Percentiles rank a stretch among this genome's conserved stretches.
phyloP scores from a whole-genome alignment of 1,284 basidiomycete species.

The Dichomitus squalens region DNA sequence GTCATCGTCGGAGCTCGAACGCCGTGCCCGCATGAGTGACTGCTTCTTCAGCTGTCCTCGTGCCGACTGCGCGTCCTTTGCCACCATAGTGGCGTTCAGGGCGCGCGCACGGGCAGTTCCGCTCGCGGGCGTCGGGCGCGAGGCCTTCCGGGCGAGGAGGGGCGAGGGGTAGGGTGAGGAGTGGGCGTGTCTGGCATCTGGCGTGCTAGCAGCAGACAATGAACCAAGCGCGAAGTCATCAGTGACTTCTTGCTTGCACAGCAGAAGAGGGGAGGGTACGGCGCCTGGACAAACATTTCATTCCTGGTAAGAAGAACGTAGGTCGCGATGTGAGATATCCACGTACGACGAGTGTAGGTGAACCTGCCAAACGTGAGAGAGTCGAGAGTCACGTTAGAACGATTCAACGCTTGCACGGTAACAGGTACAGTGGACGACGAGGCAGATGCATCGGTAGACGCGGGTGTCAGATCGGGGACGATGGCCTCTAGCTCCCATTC shows the following conservation, averaged over 20 bases:
- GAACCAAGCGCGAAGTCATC: slow-evolving; percentile 3
- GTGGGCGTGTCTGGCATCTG: neutral
- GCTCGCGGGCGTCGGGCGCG: slow-evolving; percentile 16
- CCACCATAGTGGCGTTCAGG: slow-evolving; percentile 14
- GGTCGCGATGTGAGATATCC: neutral
- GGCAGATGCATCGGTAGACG: slow-evolving; percentile 38
- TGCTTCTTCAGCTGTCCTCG: slow-evolving; percentile 29
- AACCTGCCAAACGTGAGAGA: slow-evolving; percentile 72
- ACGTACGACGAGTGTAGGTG: slow-evolving; percentile 59
- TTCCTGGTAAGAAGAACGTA: neutral
- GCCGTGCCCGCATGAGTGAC: slow-evolving; percentile 40
- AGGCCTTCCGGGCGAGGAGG: slow-evolving; percentile 15
- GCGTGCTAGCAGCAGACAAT: slow-evolving; percentile 1
- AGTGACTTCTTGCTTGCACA: slow-evolving; percentile 6
- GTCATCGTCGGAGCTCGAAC: slow-evolving; percentile 33
- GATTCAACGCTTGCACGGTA: slow-evolving; percentile 63
- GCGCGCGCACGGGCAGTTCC: slow-evolving; percentile 19
- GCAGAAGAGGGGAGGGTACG: slow-evolving; percentile 8
- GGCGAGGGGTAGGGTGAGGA: neutral
- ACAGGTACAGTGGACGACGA: slow-evolving; percentile 46
- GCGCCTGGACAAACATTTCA: neutral
- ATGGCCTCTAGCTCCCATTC: slow-evolving; percentile 63
- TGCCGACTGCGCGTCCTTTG: slow-evolving; percentile 17
- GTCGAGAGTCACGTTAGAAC: slow-evolving; percentile 56
- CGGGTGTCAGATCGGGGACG: slow-evolving; percentile 35